phyloP scores from a whole-genome alignment of 257 asterid species.

The Rubia yunnanensis region DNA sequence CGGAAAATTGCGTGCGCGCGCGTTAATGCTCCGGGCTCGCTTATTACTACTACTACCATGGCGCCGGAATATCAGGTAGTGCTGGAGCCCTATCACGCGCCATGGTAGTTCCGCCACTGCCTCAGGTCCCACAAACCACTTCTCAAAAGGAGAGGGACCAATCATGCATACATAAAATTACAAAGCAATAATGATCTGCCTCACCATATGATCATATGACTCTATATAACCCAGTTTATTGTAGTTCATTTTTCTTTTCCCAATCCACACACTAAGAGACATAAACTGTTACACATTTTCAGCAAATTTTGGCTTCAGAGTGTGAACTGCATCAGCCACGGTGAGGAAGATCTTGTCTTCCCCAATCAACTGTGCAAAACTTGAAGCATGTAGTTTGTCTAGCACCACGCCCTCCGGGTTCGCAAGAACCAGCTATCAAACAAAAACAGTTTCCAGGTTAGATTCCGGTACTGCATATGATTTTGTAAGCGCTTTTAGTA shows the following conservation, averaged over 20 bases:
- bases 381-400: conserved; percentile 65
- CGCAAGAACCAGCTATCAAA: conserved; percentile 61
- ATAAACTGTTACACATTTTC: conserved; percentile 35
- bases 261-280: not conserved
- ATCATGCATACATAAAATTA: too few relatives aligned
- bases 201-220: not conserved
- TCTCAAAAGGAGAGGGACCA: not conserved
- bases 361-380: conserved; percentile 43
- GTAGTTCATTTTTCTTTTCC: not conserved
- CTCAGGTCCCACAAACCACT: conserved; percentile 12
- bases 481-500: not conserved
- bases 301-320: conserved; percentile 43
- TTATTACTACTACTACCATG: too few relatives aligned
- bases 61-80: too few relatives aligned
- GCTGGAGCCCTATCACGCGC: too few relatives aligned
- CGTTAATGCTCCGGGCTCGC: too few relatives aligned
- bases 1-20: too few relatives aligned
- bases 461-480: not conserved
- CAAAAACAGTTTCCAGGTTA: not conserved
- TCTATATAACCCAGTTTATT: not conserved
- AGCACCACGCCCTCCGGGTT: conserved; percentile 81
- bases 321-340: conserved; percentile 73
- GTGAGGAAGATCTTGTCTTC: conserved; percentile 74
- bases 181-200: not conserved
- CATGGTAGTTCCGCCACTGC: too few relatives aligned